Percentiles rank a stretch among this genome's conserved stretches.
Evolutionary conservation across 352 stramenopile species (phyloP).

Genomic region (Phytophthora megakarya): DNA sequence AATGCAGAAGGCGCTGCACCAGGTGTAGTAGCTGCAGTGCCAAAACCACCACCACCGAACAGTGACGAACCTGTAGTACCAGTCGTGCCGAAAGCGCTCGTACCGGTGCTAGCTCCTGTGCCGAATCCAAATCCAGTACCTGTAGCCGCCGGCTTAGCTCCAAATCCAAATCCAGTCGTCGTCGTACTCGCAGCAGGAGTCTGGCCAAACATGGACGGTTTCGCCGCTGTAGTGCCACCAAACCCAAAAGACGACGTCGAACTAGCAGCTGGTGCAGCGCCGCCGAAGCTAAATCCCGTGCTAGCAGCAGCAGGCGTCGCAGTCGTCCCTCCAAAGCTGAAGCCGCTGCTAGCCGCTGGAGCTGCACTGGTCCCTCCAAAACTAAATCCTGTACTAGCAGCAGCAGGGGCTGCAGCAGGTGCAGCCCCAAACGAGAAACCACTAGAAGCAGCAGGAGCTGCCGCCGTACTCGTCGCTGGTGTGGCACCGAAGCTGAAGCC

Average conservation of each 20-base stretch:
- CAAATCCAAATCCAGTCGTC: constrained; percentile 41
- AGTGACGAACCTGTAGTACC: constrained; percentile 31
- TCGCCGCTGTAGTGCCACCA: constrained; percentile 36
- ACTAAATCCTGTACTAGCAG: constrained; percentile 41
- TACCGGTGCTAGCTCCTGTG: constrained; percentile 28
- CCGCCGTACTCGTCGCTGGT: constrained; percentile 13
- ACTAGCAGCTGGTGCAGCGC: constrained; percentile 27
- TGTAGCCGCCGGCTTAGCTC: constrained; percentile 29
- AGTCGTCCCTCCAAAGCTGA: constrained; percentile 35
- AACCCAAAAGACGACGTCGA: constrained; percentile 43
- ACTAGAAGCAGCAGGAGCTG: constrained; percentile 29
- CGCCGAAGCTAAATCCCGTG: constrained; percentile 51
- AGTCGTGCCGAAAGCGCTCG: constrained; percentile 21
- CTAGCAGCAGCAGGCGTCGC: constrained; percentile 19
- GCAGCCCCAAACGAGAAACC: constrained; percentile 63
- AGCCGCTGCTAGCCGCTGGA: constrained; percentile 36
- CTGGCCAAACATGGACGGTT: constrained; percentile 59
- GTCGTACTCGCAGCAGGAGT: constrained; percentile 33
- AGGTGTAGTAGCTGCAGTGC: constrained; percentile 25
- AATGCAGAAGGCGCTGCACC: constrained; percentile 30
- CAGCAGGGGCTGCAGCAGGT: constrained; percentile 25
- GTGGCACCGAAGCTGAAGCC: constrained; percentile 46
- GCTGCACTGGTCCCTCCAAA: constrained; percentile 40
- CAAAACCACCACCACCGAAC: constrained; percentile 45
- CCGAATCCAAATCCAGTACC: constrained; percentile 43